phyloP scores from a whole-genome alignment of 2,329 filamentous ascomycete genomes.

The Alternaria brassicicola region DNA sequence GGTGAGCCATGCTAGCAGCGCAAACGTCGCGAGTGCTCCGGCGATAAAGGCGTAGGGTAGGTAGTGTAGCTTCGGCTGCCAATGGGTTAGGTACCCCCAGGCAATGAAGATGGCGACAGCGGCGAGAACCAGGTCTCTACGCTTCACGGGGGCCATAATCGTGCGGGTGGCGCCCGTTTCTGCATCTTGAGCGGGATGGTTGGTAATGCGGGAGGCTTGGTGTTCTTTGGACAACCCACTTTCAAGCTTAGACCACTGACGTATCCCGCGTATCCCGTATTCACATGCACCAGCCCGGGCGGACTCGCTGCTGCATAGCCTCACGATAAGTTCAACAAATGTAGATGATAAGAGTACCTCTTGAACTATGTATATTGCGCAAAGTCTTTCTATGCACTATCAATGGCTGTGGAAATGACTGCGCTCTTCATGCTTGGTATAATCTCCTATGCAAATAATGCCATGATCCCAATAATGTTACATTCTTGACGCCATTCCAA shows the following conservation, averaged over 20 bases:
- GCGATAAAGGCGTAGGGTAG: slow-evolving; percentile 80
- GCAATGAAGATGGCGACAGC: slow-evolving; percentile 76
- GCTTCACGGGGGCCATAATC: slow-evolving; percentile 76
- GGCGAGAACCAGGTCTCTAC: slow-evolving; percentile 70
- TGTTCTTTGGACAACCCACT: slow-evolving; percentile 22
- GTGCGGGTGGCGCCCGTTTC: slow-evolving; percentile 46
- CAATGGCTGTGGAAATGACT: not conserved
- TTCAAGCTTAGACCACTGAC: slow-evolving; percentile 28
- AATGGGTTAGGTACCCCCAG: slow-evolving; percentile 85
- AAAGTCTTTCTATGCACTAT: not conserved
- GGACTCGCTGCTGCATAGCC: not conserved
- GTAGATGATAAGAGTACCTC: rapidly evolving
- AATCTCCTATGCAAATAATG: not conserved
- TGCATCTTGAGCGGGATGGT: slow-evolving; percentile 42
- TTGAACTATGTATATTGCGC: not conserved
- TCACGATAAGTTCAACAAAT: not conserved
- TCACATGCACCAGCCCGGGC: not conserved
- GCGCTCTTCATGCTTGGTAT: slow-evolving; percentile 1
- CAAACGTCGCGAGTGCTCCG: slow-evolving; percentile 65
- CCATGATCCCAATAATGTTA: slow-evolving; percentile 6
- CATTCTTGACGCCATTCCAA: slow-evolving; percentile 13
- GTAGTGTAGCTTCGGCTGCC: slow-evolving; percentile 82
- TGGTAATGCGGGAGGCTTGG: slow-evolving; percentile 23
- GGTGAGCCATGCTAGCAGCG: slow-evolving; percentile 64
- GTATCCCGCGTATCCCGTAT: slow-evolving; percentile 18